Base-by-base conservation (phyloP, 208 protist species). In the Leishmania turanica region DNA sequence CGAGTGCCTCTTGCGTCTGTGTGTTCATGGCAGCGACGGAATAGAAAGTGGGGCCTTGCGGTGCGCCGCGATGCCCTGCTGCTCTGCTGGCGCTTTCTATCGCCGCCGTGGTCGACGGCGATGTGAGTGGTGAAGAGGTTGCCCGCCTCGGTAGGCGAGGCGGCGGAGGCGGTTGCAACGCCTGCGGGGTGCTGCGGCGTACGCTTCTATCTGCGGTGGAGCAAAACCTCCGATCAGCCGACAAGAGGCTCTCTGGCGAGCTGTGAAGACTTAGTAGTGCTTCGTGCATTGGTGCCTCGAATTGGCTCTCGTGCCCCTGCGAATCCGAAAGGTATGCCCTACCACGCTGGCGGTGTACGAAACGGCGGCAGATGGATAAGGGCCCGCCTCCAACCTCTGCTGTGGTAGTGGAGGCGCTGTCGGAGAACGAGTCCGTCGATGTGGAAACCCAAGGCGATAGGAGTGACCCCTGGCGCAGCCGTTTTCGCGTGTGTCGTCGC, bases 341-440 rank as follows among this genome's bases (percentile, higher is more conserved):
- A 47, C 34, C 8, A 53, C 27, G 56, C 47, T 27, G 37, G 27
- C 3, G 13, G 15, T 17, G 68, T 45, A 15, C 21, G 21, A 1
- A 15, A 40, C 0, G 60, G 40, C 21, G 58, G 71, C 81, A 72
- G 71, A 60, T n/a, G 47, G 13, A 40, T 4, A n/a, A n/a, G 45
- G 75, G 64, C 31, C 27, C 42, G 34, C 53, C 37, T 2, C 42
- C 49, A 21, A 40, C 0, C 11, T 7, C 54, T 24, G 19, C 34
- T n/a, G 75, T 21, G 51, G 60, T n/a, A 3, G 62, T 37, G 1
- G 62, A 34, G 6, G 76, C 56, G 76, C 69, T 6, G 54, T 80
- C 76, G 17, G 69, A 78, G 40, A 77, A 69, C 24, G 60, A 72
- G 69, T 80, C 70, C 21, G 49, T 73, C 37, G 81, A 74, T 4